These are phyloP conservation scores for Aureobasidium sp. DNA, from an alignment of 2,329 filamentous ascomycete species.

Conservation along the genomic window DNA sequence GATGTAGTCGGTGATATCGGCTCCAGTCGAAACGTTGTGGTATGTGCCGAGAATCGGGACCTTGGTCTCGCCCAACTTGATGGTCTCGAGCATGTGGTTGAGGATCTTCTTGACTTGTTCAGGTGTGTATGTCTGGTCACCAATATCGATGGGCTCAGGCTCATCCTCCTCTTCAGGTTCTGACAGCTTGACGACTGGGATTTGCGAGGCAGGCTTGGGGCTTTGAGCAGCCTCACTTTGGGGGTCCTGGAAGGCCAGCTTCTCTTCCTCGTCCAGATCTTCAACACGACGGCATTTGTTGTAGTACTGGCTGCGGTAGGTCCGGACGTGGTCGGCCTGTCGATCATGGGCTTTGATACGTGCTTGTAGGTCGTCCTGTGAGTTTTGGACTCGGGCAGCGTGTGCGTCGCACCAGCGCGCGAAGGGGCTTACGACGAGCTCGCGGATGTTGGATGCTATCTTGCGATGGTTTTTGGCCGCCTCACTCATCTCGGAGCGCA, in stretches of 20 bases:
- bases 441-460: slow-evolving; percentile 92
- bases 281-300: slow-evolving; percentile 97
- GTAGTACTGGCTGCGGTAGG: slow-evolving; percentile 92
- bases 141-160: slow-evolving; percentile 81
- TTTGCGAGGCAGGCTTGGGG: slow-evolving; percentile 35
- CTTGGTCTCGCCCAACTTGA: slow-evolving; percentile 85
- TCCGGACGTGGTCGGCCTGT: slow-evolving; percentile 83
- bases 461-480: slow-evolving; percentile 85
- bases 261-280: slow-evolving; percentile 96
- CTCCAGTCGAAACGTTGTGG: slow-evolving; percentile 81
- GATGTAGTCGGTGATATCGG: slow-evolving; percentile 93
- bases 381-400: slow-evolving; percentile 82
- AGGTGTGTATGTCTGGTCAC: slow-evolving; percentile 75
- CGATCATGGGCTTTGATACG: slow-evolving; percentile 90
- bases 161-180: slow-evolving; percentile 55
- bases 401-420: slow-evolving; percentile 94
- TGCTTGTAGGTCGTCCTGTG: slow-evolving; percentile 84
- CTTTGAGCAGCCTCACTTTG: slow-evolving; percentile 44
- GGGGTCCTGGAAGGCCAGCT: slow-evolving; percentile 90
- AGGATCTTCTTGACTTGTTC: slow-evolving; percentile 90
- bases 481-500: slow-evolving; percentile 86
- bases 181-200: slow-evolving; percentile 81
- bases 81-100: slow-evolving; percentile 73
- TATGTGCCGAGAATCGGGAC: slow-evolving; percentile 94
- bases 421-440: slow-evolving; percentile 91